These are phyloP conservation scores for Daldinia eschscholtzii DNA, from an alignment of 2,329 filamentous ascomycete species.

Conservation along the genomic window DNA sequence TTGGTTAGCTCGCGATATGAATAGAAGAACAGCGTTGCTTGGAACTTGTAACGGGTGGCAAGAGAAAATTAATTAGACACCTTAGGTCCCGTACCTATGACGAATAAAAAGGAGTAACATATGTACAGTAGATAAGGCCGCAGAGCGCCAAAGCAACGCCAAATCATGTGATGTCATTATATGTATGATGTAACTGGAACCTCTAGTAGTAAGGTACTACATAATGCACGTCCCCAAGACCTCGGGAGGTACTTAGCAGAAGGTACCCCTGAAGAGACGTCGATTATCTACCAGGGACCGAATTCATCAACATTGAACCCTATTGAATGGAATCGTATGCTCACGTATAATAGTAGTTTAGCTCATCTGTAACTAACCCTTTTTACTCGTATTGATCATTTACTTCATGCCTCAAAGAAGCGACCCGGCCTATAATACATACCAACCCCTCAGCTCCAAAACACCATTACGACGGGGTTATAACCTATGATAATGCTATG, in stretches of 20 bases:
- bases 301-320: too few relatives aligned
- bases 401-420: background rate
- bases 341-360: background rate
- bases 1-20: background rate
- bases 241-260: background rate
- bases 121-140: background rate
- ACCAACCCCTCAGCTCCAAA: conserved; percentile 17
- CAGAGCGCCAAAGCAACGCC: background rate
- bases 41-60: background rate
- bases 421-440: conserved; percentile 17
- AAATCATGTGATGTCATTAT: conserved; percentile 4
- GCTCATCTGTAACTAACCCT: background rate
- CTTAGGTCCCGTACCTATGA: too few relatives aligned
- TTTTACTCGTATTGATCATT: background rate
- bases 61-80: background rate
- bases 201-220: too few relatives aligned
- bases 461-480: conserved; percentile 20
- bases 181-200: background rate
- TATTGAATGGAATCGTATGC: background rate
- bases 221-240: too few relatives aligned
- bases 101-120: background rate
- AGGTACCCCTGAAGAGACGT: too few relatives aligned
- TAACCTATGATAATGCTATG: conserved; percentile 16
- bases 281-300: too few relatives aligned
- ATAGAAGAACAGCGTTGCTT: background rate